Evolutionary conservation across 1,284 basidiomycete genomes (phyloP).

Genomic region (Pseudozyma flocculosa): DNA sequence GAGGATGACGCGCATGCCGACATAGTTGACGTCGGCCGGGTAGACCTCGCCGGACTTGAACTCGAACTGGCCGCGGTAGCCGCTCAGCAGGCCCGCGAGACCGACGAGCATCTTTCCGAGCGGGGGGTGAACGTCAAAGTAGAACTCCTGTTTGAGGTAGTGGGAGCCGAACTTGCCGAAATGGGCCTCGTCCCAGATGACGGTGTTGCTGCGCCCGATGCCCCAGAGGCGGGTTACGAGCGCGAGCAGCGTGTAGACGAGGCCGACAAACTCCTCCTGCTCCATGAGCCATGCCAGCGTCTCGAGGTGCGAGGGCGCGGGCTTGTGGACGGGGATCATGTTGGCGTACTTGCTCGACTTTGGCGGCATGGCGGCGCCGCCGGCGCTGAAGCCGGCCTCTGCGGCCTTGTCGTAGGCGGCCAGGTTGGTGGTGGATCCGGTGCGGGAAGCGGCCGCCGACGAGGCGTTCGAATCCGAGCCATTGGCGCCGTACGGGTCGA

Average conservation of each 20-base stretch:
- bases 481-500: conserved; percentile 22
- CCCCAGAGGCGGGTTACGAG: conserved; percentile 93
- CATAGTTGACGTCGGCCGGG: conserved; percentile 81
- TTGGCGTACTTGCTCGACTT: conserved; percentile 43
- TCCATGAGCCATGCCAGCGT: conserved; percentile 15
- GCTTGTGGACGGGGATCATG: conserved; percentile 47
- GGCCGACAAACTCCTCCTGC: conserved; percentile 53
- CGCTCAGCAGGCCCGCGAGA: conserved; percentile 82
- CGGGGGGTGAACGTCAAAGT: conserved; percentile 72
- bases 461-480: conserved; percentile 2
- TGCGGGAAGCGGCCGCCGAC: background rate
- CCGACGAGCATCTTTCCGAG: conserved; percentile 98
- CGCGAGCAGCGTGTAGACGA: conserved; percentile 85
- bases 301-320: conserved; percentile 36
- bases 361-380: background rate
- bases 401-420: conserved; percentile 13
- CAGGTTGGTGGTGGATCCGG: conserved; percentile 15
- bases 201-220: conserved; percentile 81
- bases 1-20: conserved; percentile 91
- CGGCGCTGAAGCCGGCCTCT: conserved; percentile 21
- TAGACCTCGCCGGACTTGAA: conserved; percentile 91
- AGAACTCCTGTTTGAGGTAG: conserved; percentile 76
- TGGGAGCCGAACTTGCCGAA: conserved; percentile 68
- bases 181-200: conserved; percentile 87
- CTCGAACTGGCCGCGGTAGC: conserved; percentile 88